phyloP scores from a whole-genome alignment of 2,329 filamentous ascomycete species.

The Scytalidium lignicola region DNA sequence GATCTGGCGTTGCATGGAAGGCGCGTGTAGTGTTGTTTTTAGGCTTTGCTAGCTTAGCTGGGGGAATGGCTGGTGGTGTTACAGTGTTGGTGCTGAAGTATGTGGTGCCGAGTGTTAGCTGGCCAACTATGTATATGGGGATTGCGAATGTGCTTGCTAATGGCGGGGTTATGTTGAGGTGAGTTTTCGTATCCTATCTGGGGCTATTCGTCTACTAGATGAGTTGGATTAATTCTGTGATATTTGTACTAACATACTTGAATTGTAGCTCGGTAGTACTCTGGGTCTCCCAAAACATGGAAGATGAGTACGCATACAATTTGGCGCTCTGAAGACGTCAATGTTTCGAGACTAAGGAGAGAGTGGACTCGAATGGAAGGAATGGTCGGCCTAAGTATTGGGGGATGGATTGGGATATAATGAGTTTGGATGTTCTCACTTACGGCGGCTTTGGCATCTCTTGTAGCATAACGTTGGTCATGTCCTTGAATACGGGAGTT shows the following conservation, averaged over 20 bases:
- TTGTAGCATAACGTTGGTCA: constrained; percentile 48
- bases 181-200: constrained; percentile 21
- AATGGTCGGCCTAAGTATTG: not conserved
- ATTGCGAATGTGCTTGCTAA: constrained; percentile 63
- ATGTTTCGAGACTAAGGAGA: not conserved
- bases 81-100: constrained; percentile 64
- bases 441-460: constrained; percentile 52
- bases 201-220: not conserved
- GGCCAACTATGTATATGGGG: constrained; percentile 60
- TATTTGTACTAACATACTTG: constrained; percentile 10
- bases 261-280: constrained; percentile 53
- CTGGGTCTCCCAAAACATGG: constrained; percentile 68
- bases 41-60: constrained; percentile 59
- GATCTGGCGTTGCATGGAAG: constrained; percentile 62
- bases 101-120: constrained; percentile 49
- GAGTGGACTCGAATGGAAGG: not conserved
- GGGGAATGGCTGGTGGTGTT: constrained; percentile 65
- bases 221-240: not conserved
- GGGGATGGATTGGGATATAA: not conserved
- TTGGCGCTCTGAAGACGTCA: constrained; percentile 43
- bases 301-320: constrained; percentile 67
- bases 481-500: not conserved
- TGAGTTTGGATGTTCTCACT: constrained; percentile 36
- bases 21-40: constrained; percentile 63
- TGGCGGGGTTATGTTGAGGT: constrained; percentile 57